phyloP scores from a whole-genome alignment of 176 grass and related monocot species.

The Triticum dicoccoides region DNA sequence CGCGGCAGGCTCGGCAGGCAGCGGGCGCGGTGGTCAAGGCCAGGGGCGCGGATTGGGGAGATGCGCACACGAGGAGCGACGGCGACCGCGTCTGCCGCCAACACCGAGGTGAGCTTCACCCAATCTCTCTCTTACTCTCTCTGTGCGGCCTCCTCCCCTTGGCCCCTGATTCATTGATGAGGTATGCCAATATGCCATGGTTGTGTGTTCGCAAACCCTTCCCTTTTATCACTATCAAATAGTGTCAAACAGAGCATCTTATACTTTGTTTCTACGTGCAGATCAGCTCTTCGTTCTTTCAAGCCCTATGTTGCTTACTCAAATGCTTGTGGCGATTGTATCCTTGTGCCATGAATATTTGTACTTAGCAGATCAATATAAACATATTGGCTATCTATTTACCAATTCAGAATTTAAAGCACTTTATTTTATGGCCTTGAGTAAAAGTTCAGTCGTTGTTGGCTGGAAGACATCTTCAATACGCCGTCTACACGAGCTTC shows the following conservation, averaged over 20 bases:
- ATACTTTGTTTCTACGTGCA: slow-evolving; percentile 44
- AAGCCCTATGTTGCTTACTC: slow-evolving; percentile 75
- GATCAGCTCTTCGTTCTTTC: slow-evolving; percentile 83
- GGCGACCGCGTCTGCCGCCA: no score
- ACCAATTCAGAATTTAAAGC: slow-evolving; percentile 8
- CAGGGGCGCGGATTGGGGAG: no score
- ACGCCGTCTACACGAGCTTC: slow-evolving; percentile 67
- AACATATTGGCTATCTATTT: slow-evolving; percentile 16
- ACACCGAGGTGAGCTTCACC: no score
- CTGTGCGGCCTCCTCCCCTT: no score
- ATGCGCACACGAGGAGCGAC: no score
- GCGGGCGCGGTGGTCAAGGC: no score
- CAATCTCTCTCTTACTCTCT: no score
- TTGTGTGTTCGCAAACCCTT: no score
- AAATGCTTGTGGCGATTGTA: slow-evolving; percentile 86
- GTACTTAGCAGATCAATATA: slow-evolving; percentile 1
- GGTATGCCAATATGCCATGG: no score
- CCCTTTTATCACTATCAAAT: no score
- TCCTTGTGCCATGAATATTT: slow-evolving; percentile 49
- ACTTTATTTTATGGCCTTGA: slow-evolving; percentile 39
- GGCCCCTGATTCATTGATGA: no score
- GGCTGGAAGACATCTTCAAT: slow-evolving; percentile 92
- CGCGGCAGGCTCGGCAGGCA: no score
- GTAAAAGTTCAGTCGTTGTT: slow-evolving; percentile 69
- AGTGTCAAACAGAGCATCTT: neutral